A percentile compares a stretch with the other conserved stretches of the same genome.
phyloP scores from a whole-genome alignment of 1,284 basidiomycete genomes.

The Ceratobasidium sp. region DNA sequence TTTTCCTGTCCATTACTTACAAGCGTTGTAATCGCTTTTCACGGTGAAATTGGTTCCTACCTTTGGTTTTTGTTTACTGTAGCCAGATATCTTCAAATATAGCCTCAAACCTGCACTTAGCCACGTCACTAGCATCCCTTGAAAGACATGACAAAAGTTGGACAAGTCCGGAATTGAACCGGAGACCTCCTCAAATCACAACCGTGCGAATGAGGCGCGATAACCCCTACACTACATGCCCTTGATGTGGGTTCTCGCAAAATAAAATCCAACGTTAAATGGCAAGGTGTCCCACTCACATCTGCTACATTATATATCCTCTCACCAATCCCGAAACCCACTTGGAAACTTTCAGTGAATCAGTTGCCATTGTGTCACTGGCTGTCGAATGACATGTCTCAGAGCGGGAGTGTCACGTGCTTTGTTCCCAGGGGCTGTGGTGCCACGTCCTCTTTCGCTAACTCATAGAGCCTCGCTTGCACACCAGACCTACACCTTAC shows the following conservation, averaged over 20 bases:
- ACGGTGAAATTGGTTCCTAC: neutral
- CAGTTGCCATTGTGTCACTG: too few relatives aligned
- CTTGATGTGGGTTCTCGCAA: neutral
- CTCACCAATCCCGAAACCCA: too few relatives aligned
- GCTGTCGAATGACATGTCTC: too few relatives aligned
- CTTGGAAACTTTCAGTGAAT: too few relatives aligned
- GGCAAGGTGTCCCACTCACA: too few relatives aligned
- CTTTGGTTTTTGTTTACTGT: constrained; percentile 11
- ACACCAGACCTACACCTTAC: constrained; percentile 31
- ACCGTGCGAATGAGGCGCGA: constrained; percentile 29
- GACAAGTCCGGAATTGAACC: constrained; percentile 37
- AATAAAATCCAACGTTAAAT: too few relatives aligned
- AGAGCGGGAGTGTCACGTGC: constrained; percentile 17
- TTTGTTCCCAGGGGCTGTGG: constrained; percentile 45
- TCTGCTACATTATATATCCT: too few relatives aligned
- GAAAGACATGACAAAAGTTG: constrained; percentile 15
- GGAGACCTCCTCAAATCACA: constrained; percentile 29
- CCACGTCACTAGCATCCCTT: neutral
- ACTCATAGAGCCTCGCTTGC: constrained; percentile 43
- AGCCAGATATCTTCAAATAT: neutral
- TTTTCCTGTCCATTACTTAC: too few relatives aligned
- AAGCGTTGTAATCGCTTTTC: neutral
- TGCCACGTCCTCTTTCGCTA: constrained; percentile 47
- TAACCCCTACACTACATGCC: constrained; percentile 27
- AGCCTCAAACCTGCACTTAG: neutral